Evolutionary conservation across 345 rosid genomes (phyloP).

Genomic region (Moricandia arvensis): DNA sequence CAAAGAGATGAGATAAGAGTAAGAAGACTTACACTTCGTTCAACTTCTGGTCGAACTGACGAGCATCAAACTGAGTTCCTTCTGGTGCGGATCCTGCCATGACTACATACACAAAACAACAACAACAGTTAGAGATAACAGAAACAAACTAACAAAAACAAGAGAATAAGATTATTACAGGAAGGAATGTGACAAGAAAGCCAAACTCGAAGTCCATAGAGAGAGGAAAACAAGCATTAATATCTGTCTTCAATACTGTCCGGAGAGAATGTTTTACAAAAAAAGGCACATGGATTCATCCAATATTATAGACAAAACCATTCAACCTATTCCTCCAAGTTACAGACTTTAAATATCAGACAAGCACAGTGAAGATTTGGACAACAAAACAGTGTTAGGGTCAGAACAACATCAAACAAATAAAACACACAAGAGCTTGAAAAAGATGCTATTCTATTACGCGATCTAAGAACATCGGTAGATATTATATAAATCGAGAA

Average conservation of each 20-base stretch:
- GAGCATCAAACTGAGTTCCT: not conserved
- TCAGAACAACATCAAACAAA: not conserved
- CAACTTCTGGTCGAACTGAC: not conserved
- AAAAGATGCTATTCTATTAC: not conserved
- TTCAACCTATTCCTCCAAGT: not conserved
- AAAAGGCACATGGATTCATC: not conserved
- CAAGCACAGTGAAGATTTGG: not conserved
- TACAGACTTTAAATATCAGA: not conserved
- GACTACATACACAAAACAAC: not conserved
- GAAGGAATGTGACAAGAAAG: not conserved
- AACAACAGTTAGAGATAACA: not conserved
- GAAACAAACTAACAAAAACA: not conserved
- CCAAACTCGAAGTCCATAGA: not conserved
- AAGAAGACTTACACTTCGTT: not conserved
- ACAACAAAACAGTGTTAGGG: no score
- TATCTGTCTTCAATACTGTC: not conserved
- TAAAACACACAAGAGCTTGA: not conserved
- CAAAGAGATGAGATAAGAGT: not conserved
- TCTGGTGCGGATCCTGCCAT: constrained; percentile 1
- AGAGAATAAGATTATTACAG: not conserved
- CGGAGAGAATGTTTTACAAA: not conserved
- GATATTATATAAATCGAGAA: not conserved
- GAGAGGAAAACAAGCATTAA: not conserved
- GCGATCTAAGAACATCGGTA: not conserved
- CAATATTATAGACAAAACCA: not conserved